Evolutionary conservation across 1,139 yeast genomes (phyloP).

Genomic region (Yamadazyma buinensis): DNA sequence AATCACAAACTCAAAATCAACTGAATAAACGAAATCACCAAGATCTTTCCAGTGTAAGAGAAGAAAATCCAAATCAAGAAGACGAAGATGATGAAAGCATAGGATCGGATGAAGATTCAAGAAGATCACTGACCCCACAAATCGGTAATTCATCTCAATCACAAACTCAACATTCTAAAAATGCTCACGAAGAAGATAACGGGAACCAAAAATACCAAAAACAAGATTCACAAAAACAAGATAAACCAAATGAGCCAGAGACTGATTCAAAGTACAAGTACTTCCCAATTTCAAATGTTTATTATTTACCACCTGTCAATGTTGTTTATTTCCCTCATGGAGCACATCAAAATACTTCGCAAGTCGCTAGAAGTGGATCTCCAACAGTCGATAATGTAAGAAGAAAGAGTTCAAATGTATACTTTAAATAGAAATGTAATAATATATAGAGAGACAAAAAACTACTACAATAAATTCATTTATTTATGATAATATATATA

Average conservation of each 20-base stretch:
- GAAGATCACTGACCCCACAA: not conserved
- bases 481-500: not conserved
- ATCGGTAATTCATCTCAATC: not conserved
- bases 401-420: slow-evolving; percentile 29
- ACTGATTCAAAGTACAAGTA: slow-evolving; percentile 39
- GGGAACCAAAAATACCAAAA: not conserved
- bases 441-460: not conserved
- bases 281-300: slow-evolving; percentile 53
- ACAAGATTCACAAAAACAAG: not conserved
- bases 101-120: not conserved
- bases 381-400: slow-evolving; percentile 13
- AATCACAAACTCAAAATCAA: not conserved
- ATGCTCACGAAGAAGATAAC: slow-evolving; percentile 1
- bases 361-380: slow-evolving; percentile 5
- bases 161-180: slow-evolving; percentile 1
- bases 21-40: no score
- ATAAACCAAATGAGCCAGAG: slow-evolving; percentile 8
- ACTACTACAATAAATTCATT: not conserved
- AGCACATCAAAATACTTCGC: slow-evolving; percentile 38
- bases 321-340: slow-evolving; percentile 60
- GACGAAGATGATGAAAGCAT: not conserved
- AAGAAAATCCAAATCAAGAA: slow-evolving; percentile 2
- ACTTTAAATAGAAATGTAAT: slow-evolving; percentile 20
- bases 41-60: not conserved
- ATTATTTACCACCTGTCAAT: slow-evolving; percentile 57